Conservation (phyloP, 805 yeast species). For the Metschnikowia lachancei region DNA sequence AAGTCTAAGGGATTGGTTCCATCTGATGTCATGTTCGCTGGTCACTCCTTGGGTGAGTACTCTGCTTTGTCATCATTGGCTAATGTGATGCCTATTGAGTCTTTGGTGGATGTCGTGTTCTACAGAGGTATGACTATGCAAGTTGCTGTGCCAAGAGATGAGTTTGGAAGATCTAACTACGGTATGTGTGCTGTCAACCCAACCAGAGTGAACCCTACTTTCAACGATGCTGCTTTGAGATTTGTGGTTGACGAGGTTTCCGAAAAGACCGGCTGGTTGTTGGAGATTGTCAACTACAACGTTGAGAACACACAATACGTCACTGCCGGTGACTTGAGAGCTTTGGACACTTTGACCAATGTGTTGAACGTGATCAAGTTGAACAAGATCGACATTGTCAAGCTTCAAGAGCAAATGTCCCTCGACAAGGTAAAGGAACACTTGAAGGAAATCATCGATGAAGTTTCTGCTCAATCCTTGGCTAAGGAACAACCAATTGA, state of each 20-base stretch:
- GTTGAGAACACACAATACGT: constrained; percentile 98
- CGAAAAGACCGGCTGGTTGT: constrained; percentile 82
- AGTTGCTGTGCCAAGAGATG: constrained; percentile 98
- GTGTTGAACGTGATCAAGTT: constrained; percentile 90
- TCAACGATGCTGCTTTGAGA: constrained; percentile 89
- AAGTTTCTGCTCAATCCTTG: constrained; percentile 73
- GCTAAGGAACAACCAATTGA: constrained; percentile 97
- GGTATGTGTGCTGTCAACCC: constrained; percentile 99
- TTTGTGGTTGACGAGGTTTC: constrained; percentile 90
- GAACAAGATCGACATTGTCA: constrained; percentile 90
- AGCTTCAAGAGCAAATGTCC: constrained; percentile 76
- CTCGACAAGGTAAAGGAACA: constrained; percentile 88
- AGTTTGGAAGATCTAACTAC: constrained; percentile 91
- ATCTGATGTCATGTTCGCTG: constrained; percentile 91
- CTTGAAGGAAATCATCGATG: constrained; percentile 81
- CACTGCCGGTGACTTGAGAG: constrained; percentile 98
- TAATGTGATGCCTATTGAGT: constrained; percentile 98
- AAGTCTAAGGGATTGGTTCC: constrained; percentile 94
- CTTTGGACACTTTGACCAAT: constrained; percentile 86
- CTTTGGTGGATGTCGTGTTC: constrained; percentile 94
- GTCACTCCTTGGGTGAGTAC: constrained; percentile 98
- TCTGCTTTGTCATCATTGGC: constrained; percentile 96
- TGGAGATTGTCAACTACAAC: constrained; percentile 96
- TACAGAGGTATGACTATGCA: constrained; percentile 99
- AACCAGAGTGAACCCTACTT: constrained; percentile 82